Conservation (phyloP, 2,329 filamentous ascomycete genomes). For the Scedosporium boydii region DNA sequence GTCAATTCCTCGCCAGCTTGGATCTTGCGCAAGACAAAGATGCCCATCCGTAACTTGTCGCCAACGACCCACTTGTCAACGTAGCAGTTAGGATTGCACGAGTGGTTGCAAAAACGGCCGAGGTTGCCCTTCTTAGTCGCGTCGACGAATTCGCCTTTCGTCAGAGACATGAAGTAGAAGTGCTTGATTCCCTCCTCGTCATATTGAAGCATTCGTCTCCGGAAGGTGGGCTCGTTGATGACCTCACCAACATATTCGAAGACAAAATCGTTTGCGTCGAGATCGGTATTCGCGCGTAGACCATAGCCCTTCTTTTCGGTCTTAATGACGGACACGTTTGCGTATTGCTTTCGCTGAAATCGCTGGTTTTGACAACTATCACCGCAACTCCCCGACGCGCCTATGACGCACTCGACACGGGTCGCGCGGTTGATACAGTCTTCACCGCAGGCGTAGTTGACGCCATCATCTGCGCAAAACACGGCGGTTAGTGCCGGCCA, state of each 20-base stretch:
- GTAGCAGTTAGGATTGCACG: constrained; percentile 97
- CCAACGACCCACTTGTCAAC: constrained; percentile 99
- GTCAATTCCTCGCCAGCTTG: constrained; percentile 87
- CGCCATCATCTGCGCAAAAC: constrained; percentile 38
- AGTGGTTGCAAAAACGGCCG: constrained; percentile 96
- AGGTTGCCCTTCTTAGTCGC: constrained; percentile 95
- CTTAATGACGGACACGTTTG: constrained; percentile 87
- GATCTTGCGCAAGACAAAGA: constrained; percentile 82
- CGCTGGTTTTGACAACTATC: constrained; percentile 85
- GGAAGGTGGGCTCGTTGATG: constrained; percentile 85
- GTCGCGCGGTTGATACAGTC: constrained; percentile 98
- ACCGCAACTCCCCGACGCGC: constrained; percentile 74
- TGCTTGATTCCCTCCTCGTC: constrained; percentile 96
- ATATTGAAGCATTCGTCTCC: constrained; percentile 84
- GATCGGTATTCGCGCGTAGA: constrained; percentile 67
- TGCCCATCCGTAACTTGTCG: constrained; percentile 96
- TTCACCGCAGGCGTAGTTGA: constrained; percentile 83
- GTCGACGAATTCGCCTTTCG: constrained; percentile 92
- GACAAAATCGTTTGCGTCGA: constrained; percentile 82
- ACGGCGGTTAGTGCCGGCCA: not conserved
- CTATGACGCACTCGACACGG: constrained; percentile 86
- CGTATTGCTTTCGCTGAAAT: constrained; percentile 84
- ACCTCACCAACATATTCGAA: constrained; percentile 99
- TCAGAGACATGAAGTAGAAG: constrained; percentile 99
- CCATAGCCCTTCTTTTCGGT: constrained; percentile 97